Evolutionary conservation across 2,329 filamentous ascomycete species (phyloP).

Genomic region (Xylariaceae sp.): DNA sequence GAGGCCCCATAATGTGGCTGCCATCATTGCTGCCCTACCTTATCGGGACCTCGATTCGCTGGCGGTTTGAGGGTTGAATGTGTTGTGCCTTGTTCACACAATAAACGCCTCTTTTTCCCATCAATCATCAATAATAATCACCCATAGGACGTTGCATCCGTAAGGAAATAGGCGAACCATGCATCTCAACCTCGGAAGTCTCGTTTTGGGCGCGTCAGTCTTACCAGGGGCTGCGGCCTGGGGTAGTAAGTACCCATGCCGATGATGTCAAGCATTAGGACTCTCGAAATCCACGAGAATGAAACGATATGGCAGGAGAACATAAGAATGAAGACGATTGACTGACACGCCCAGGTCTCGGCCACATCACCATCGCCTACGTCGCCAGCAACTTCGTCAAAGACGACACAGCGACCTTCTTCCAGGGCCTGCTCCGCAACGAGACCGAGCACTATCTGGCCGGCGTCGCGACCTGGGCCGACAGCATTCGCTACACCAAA

Average conservation of each 20-base stretch:
- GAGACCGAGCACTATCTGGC: constrained; percentile 54
- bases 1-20: constrained; percentile 13
- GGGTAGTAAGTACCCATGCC: constrained; percentile 36
- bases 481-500: constrained; percentile 59
- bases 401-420: constrained; percentile 49
- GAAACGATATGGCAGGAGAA: too few relatives aligned
- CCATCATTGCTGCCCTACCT: not conserved
- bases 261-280: not conserved
- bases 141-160: too few relatives aligned
- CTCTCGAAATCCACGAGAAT: not conserved
- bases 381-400: constrained; percentile 57
- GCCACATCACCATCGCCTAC: constrained; percentile 62
- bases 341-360: constrained; percentile 45
- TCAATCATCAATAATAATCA: not conserved
- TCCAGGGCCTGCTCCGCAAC: constrained; percentile 53
- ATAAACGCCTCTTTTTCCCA: not conserved
- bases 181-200: constrained; percentile 26
- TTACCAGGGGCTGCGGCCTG: constrained; percentile 36
- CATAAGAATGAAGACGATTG: not conserved
- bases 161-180: constrained; percentile 23
- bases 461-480: constrained; percentile 61
- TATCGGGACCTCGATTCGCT: too few relatives aligned
- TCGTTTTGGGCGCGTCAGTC: constrained; percentile 29
- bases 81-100: not conserved
- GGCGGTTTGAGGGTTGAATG: too few relatives aligned